Conservation (phyloP, 23 red algal species). For the Gracilaria domingensis region DNA sequence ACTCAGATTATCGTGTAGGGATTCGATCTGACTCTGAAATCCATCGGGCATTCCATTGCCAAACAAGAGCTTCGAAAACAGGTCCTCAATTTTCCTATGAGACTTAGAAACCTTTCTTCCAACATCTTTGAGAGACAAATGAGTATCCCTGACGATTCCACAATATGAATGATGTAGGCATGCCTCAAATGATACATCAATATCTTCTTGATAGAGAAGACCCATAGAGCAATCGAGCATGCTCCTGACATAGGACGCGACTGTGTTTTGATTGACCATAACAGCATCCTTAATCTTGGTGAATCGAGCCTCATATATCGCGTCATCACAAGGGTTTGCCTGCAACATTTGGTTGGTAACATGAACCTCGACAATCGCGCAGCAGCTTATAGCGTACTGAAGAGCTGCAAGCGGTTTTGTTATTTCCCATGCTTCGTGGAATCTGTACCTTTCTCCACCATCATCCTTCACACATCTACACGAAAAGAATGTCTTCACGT, state of each 20-base stretch:
- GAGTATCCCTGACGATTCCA: background rate
- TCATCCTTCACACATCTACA: background rate
- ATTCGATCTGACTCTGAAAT: background rate
- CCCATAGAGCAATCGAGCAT: background rate
- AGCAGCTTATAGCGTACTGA: background rate
- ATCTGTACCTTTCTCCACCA: background rate
- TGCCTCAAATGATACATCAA: background rate
- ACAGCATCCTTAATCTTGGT: background rate
- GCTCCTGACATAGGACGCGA: background rate
- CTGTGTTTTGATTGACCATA: background rate
- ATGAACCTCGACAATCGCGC: background rate
- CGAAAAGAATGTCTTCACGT: background rate
- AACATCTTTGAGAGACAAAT: background rate
- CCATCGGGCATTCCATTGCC: background rate
- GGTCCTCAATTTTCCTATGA: background rate
- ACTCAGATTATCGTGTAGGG: background rate
- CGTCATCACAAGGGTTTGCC: background rate
- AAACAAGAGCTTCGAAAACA: background rate
- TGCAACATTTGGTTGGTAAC: background rate
- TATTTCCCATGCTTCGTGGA: constrained; percentile 13
- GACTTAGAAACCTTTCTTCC: background rate
- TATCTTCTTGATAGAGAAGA: background rate
- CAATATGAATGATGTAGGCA: background rate
- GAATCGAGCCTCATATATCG: background rate
- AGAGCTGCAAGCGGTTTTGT: background rate